phyloP scores from a whole-genome alignment of 805 yeast genomes.

The Suhomyces prunicola region DNA sequence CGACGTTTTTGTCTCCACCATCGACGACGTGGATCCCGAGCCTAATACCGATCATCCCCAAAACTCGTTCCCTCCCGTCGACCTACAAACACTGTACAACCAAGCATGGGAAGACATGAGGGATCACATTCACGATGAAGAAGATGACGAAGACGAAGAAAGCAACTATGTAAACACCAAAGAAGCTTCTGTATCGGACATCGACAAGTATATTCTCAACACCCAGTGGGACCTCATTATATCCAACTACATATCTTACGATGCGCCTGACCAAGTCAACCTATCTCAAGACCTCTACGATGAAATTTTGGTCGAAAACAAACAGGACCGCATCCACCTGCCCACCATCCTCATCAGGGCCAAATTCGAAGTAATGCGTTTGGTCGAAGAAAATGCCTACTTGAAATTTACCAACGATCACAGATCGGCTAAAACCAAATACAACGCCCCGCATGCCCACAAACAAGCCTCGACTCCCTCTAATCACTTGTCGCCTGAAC shows the following conservation, averaged over 20 bases:
- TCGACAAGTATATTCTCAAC: conserved; percentile 7
- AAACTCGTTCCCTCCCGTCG: conserved; percentile 8
- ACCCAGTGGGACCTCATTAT: conserved; percentile 41
- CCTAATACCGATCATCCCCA: background rate
- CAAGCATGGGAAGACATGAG: conserved; percentile 12
- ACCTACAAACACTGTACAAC: background rate
- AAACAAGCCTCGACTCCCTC: background rate
- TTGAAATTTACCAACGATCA: conserved; percentile 5
- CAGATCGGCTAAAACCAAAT: background rate
- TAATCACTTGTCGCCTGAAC: background rate
- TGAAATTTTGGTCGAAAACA: conserved; percentile 17
- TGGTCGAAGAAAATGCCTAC: conserved; percentile 36
- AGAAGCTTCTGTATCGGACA: conserved; percentile 1
- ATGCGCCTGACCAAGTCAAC: conserved; percentile 49
- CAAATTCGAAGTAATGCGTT: conserved; percentile 28
- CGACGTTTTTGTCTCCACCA: conserved; percentile 20
- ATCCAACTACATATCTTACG: conserved; percentile 34
- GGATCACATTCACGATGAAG: background rate
- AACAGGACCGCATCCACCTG: conserved; percentile 22
- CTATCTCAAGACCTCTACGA: conserved; percentile 39
- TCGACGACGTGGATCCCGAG: conserved; percentile 20
- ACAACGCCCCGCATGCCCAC: background rate
- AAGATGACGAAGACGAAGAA: conserved; percentile 4
- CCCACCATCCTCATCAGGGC: conserved; percentile 28
- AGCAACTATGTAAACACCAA: conserved; percentile 3